Percentiles rank a stretch among this genome's conserved stretches.
phyloP scores from a whole-genome alignment of 2,329 filamentous ascomycete genomes.

The Colletotrichum tofieldiae region DNA sequence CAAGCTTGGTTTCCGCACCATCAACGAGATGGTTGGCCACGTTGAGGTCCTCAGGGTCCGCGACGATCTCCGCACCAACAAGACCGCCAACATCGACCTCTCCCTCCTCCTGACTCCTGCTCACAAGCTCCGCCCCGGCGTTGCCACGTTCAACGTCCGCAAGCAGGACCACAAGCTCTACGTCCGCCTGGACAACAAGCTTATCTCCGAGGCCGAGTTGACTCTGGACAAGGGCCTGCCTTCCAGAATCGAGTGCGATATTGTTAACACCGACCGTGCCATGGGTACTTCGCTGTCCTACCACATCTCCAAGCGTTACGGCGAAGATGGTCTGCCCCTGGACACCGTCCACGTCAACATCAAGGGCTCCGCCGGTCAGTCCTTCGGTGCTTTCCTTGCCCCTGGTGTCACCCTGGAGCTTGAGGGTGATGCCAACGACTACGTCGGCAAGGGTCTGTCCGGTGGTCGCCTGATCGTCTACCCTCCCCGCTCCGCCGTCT shows the following conservation, averaged over 20 bases:
- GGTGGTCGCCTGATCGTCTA: conserved; percentile 95
- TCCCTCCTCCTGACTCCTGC: conserved; percentile 94
- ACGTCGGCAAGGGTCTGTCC: conserved; percentile 95
- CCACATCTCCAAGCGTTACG: conserved; percentile 93
- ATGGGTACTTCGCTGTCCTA: conserved; percentile 96
- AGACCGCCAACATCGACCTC: conserved; percentile 94
- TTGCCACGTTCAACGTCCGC: conserved; percentile 96
- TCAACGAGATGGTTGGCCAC: conserved; percentile 98
- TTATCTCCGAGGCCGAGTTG: conserved; percentile 94
- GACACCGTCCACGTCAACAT: conserved; percentile 98
- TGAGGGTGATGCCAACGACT: conserved; percentile 96
- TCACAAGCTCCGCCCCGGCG: conserved; percentile 94
- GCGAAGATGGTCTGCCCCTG: conserved; percentile 88
- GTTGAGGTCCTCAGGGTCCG: conserved; percentile 89
- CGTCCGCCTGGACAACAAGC: conserved; percentile 94
- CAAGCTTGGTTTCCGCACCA: conserved; percentile 91
- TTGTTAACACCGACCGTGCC: conserved; percentile 96
- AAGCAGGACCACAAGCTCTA: conserved; percentile 98
- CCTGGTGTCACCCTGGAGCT: conserved; percentile 95
- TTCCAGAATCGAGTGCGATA: conserved; percentile 93
- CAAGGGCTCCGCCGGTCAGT: conserved; percentile 96
- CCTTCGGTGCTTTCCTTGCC: conserved; percentile 94
- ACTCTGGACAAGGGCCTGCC: conserved; percentile 95
- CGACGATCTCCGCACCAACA: conserved; percentile 88
- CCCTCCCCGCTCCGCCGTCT: conserved; percentile 89